Percentiles rank a stretch among this genome's conserved stretches.
These are phyloP conservation scores for Orbilia oligospora DNA, from an alignment of 2,329 filamentous ascomycete genomes.

Conservation along the genomic window DNA sequence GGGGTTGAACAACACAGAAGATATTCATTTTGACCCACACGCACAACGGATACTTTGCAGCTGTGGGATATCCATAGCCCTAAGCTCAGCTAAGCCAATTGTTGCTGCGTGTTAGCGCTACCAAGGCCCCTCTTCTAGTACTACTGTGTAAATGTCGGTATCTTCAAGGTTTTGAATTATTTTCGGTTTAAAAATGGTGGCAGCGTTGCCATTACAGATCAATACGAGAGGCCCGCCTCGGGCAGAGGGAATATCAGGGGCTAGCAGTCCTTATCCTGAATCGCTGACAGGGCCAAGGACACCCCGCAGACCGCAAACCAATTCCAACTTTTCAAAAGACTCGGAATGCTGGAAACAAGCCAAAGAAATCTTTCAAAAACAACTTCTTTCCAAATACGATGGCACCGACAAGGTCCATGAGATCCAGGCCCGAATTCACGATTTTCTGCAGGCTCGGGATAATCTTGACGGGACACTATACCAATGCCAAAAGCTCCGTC, in stretches of 20 bases:
- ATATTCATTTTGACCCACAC: too few species aligned
- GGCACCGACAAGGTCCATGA: background rate
- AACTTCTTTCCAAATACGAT: background rate
- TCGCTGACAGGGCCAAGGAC: background rate
- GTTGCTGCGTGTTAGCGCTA: too few species aligned
- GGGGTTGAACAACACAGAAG: too few species aligned
- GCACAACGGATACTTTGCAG: too few species aligned
- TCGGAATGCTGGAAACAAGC: constrained; percentile 24
- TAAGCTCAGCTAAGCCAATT: too few species aligned
- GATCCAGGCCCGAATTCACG: background rate
- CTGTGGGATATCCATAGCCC: too few species aligned
- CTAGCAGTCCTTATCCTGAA: background rate
- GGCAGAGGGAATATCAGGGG: background rate
- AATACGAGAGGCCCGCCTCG: background rate
- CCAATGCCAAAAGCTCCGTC: constrained; percentile 9
- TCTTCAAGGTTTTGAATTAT: too few species aligned
- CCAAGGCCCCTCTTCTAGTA: too few species aligned
- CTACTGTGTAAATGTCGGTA: too few species aligned
- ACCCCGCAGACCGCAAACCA: background rate
- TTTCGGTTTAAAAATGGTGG: too few species aligned
- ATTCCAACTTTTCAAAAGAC: background rate
- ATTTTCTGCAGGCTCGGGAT: background rate
- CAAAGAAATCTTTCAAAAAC: background rate
- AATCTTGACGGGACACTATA: constrained; percentile 14
- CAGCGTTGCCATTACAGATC: background rate